These are phyloP conservation scores for Excoecaria cochinchinensis DNA, from an alignment of 345 rosid species.

Conservation along the genomic window DNA sequence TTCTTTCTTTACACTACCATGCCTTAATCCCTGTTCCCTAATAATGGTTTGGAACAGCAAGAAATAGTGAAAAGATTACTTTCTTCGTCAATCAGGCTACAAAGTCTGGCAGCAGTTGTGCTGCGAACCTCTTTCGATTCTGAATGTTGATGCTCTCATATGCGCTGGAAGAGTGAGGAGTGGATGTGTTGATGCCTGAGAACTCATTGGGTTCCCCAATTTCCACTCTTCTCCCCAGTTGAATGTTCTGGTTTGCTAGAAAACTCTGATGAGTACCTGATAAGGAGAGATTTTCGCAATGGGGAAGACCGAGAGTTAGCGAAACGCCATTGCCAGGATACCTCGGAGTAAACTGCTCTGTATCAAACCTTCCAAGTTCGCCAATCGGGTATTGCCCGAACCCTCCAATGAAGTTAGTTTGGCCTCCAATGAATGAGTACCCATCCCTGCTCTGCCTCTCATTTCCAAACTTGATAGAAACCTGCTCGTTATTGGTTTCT, in stretches of 20 bases:
- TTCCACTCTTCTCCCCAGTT: constrained; percentile 73
- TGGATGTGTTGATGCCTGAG: constrained; percentile 43
- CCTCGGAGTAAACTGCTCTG: constrained; percentile 70
- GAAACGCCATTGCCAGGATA: constrained; percentile 83
- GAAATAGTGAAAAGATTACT: constrained; percentile 29
- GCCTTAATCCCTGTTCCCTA: constrained; percentile 30
- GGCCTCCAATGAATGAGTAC: constrained; percentile 71
- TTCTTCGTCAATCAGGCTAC: constrained; percentile 51
- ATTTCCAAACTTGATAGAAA: constrained; percentile 55
- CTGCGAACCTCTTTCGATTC: constrained; percentile 83
- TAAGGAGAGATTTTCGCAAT: constrained; percentile 75
- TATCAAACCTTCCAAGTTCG: constrained; percentile 75
- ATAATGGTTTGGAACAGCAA: constrained; percentile 26
- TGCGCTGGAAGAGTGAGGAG: constrained; percentile 62
- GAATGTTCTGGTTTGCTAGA: constrained; percentile 76
- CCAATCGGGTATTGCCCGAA: constrained; percentile 91
- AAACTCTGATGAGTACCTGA: constrained; percentile 70
- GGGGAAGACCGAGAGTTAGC: constrained; percentile 87
- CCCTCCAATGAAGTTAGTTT: constrained; percentile 65
- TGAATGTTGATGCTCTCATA: constrained; percentile 75
- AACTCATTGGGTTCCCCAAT: constrained; percentile 67
- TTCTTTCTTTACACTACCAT: constrained; percentile 49
- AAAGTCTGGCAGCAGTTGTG: constrained; percentile 83
- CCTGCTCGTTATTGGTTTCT: constrained; percentile 41
- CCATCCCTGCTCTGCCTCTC: constrained; percentile 69